Evolutionary conservation across 352 stramenopile genomes (phyloP).

Genomic region (Phytophthora pseudosyringae): DNA sequence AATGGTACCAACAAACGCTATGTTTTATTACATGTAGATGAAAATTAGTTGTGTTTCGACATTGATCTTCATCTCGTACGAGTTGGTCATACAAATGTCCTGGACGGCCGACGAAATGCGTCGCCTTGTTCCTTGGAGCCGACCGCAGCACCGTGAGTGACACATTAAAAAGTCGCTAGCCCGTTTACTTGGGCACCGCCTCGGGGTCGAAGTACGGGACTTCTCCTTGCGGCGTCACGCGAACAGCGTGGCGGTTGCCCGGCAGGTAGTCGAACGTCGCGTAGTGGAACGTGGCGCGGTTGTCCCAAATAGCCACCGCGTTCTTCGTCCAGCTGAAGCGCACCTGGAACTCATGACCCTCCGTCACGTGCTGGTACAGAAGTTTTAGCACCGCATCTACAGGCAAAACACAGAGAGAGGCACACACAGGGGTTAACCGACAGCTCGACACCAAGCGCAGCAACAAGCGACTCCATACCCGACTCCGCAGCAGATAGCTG

Average conservation of each 20-base stretch:
- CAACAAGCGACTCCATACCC: slow-evolving; percentile 14
- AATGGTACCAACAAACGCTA: too few species aligned
- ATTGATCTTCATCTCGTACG: too few species aligned
- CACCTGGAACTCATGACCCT: slow-evolving; percentile 31
- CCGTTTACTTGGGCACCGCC: slow-evolving; percentile 18
- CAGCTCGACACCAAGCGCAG: not conserved
- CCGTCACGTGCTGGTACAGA: slow-evolving; percentile 27
- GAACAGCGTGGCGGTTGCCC: slow-evolving; percentile 29
- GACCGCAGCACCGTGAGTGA: not conserved
- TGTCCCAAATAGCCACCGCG: slow-evolving; percentile 34
- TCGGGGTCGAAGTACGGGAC: slow-evolving; percentile 30
- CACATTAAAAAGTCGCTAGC: not conserved
- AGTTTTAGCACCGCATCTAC: slow-evolving; percentile 28
- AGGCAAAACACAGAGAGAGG: not conserved
- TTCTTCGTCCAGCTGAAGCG: slow-evolving; percentile 37
- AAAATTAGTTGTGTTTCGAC: too few species aligned
- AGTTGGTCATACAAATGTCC: too few species aligned
- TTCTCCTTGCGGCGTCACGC: slow-evolving; percentile 27
- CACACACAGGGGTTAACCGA: not conserved
- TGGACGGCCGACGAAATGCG: too few species aligned
- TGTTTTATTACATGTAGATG: too few species aligned
- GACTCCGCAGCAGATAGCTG: slow-evolving; percentile 47
- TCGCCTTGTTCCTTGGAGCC: not conserved
- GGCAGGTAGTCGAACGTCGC: slow-evolving; percentile 33
- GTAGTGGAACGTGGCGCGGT: slow-evolving; percentile 33